Evolutionary conservation across 169 alveolate species (phyloP), one percentile per base, ranked within the genome.

Genomic region (Plasmodium vivax): DNA sequence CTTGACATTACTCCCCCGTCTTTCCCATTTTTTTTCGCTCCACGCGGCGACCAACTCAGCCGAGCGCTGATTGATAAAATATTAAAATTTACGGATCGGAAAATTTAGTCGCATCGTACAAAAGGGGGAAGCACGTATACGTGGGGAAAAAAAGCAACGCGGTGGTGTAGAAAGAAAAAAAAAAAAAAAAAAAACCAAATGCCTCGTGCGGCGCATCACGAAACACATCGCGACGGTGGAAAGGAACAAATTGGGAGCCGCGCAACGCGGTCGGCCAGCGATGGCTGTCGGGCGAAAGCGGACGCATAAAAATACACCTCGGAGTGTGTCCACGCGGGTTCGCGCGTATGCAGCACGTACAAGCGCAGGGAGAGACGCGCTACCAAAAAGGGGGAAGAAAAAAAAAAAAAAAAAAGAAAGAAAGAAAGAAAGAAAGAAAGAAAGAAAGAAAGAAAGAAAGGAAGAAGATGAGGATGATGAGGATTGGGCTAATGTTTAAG

Each of bases 21-120:
- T 68, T 68, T 6, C 23, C 12, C 74, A 58, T 68, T 68, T 77
- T 8, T 77, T 19, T 38, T 30, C 51, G 7, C 30, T 54, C n/a
- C 62, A 23, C 27, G 27, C 27, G 81, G 23, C 82, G 45, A 27
- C 68, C 36, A 82, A 71, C 83, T 82, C 36, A 90, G 82, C 80
- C 47, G 62, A 90, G 80, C 91, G 43, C 81, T 79, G 38, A 90
- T 71, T 90, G 81, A 80, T 90, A 62, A 90, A 90, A 80, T 90
- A 82, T 90, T 74, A 90, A 90, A 90, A 80, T 81, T 74, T 62
- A 90, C 72, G 92, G 83, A 90, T 80, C 83, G 94, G 83, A 90
- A 90, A 90, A 90, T 80, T 90, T 90, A 90, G 81, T 82, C 72
- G 74, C 82, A 68, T 68, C 62, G 45, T 80, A 90, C 43, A 81